phyloP scores from a whole-genome alignment of 148 eudicot genomes.

The Fallopia convolvulus region DNA sequence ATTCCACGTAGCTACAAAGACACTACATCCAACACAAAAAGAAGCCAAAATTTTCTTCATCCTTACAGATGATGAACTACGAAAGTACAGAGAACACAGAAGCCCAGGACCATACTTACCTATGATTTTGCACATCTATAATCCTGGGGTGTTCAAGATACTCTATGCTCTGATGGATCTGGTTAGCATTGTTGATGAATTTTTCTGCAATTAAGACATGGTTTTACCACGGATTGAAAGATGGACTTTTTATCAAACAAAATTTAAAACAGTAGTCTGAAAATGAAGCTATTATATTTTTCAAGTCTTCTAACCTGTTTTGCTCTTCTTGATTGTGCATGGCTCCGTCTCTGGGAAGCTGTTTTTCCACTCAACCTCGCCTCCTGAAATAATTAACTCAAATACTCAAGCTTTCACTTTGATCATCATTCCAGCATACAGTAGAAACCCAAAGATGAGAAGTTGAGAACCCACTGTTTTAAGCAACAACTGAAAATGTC shows the following conservation, averaged over 20 bases:
- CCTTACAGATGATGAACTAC: neutral
- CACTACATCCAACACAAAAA: neutral
- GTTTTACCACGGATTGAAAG: neutral
- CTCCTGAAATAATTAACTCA: constrained; percentile 32
- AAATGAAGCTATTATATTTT: neutral
- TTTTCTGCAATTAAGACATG: constrained; percentile 36
- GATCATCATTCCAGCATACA: neutral
- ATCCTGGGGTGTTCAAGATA: constrained; percentile 88
- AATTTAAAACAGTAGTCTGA: neutral
- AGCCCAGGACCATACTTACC: neutral
- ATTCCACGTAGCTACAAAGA: constrained; percentile 6
- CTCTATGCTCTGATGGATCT: constrained; percentile 37
- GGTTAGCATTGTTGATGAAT: constrained; percentile 40
- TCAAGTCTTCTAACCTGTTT: constrained; percentile 39
- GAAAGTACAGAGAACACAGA: neutral
- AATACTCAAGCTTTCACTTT: neutral
- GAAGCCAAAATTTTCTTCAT: neutral
- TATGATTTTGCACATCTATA: constrained; percentile 20
- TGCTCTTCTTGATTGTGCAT: constrained; percentile 60
- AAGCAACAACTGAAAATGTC: neutral
- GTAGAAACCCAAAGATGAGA: neutral
- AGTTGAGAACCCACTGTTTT: neutral
- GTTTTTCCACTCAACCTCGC: constrained; percentile 64
- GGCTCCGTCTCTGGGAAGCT: constrained; percentile 83
- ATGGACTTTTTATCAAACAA: neutral